A percentile compares a stretch with the other conserved stretches of the same genome.
Evolutionary conservation across 2,329 filamentous ascomycete genomes (phyloP).

Genomic region (Corynespora cassiicola): DNA sequence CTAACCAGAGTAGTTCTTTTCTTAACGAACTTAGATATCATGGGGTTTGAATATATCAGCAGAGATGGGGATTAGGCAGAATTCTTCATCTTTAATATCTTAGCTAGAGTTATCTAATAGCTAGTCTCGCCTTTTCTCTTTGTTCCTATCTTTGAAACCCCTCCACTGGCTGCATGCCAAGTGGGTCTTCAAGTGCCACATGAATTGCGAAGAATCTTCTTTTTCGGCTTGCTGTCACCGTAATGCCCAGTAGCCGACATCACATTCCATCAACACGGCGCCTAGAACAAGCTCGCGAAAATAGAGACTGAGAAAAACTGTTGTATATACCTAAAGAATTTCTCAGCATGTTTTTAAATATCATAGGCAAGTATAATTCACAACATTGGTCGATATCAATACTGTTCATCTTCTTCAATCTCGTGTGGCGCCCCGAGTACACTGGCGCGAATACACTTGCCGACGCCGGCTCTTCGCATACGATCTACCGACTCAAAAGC

Average conservation of each 20-base stretch:
- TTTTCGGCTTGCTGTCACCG: slow-evolving; percentile 24
- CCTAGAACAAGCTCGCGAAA: too few relatives aligned
- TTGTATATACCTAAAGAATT: not conserved
- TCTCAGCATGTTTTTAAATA: not conserved
- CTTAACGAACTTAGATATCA: slow-evolving; percentile 67
- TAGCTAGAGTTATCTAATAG: slow-evolving; percentile 36
- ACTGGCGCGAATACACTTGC: slow-evolving; percentile 2
- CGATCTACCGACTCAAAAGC: not conserved
- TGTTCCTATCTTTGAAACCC: slow-evolving; percentile 17
- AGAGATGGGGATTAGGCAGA: slow-evolving; percentile 42
- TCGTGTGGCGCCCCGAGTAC: too few relatives aligned
- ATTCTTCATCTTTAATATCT: slow-evolving; percentile 32
- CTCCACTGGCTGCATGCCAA: slow-evolving; percentile 19
- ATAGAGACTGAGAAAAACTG: too few relatives aligned
- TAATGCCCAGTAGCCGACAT: not conserved
- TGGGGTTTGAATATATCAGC: slow-evolving; percentile 63
- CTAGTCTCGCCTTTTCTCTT: slow-evolving; percentile 21
- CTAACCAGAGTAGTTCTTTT: too few relatives aligned
- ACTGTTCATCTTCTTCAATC: too few relatives aligned
- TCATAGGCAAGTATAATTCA: not conserved
- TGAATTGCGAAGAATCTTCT: slow-evolving; percentile 45
- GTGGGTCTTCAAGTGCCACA: slow-evolving; percentile 37
- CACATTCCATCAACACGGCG: too few relatives aligned
- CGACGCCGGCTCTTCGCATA: not conserved
- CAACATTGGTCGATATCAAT: too few relatives aligned